phyloP scores from a whole-genome alignment of 176 grass and related monocot species.

The Rhynchospora tenuis region DNA sequence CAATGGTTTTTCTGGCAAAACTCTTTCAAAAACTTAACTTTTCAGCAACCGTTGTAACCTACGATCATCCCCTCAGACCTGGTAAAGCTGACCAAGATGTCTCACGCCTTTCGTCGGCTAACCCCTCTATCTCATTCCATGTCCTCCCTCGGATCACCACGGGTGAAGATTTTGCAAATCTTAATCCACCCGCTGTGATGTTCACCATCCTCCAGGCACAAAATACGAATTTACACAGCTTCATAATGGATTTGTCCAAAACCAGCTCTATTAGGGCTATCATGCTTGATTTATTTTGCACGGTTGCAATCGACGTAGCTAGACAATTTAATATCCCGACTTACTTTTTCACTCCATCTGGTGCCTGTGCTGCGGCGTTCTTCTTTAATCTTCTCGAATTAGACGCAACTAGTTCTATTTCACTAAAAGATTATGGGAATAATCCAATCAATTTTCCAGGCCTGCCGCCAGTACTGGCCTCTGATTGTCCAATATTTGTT shows the following conservation, averaged over 20 bases:
- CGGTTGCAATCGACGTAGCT: neutral
- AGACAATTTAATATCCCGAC: neutral
- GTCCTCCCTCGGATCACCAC: slow-evolving; percentile 16
- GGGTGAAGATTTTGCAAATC: neutral
- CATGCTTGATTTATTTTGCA: neutral
- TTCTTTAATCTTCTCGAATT: neutral
- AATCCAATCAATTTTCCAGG: neutral
- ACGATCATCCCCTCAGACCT: slow-evolving; percentile 6
- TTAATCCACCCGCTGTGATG: neutral
- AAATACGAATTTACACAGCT: neutral
- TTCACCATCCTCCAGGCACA: neutral
- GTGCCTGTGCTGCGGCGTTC: neutral
- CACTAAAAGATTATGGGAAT: slow-evolving; percentile 1
- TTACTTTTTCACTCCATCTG: slow-evolving; percentile 2
- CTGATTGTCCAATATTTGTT: neutral
- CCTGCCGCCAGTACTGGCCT: neutral
- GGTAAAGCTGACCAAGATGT: slow-evolving; percentile 1
- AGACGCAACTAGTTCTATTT: neutral
- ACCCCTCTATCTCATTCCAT: slow-evolving; percentile 40
- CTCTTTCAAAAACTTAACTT: slow-evolving; percentile 29
- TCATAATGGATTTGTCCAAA: neutral
- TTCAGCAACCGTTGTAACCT: slow-evolving; percentile 21
- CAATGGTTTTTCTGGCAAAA: slow-evolving; percentile 45
- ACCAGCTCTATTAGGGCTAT: neutral
- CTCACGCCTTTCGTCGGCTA: slow-evolving; percentile 11